Evolutionary conservation across 208 protist species (phyloP), one percentile per base, ranked within the genome.

Genomic region (Wallacemonas collosoma): DNA sequence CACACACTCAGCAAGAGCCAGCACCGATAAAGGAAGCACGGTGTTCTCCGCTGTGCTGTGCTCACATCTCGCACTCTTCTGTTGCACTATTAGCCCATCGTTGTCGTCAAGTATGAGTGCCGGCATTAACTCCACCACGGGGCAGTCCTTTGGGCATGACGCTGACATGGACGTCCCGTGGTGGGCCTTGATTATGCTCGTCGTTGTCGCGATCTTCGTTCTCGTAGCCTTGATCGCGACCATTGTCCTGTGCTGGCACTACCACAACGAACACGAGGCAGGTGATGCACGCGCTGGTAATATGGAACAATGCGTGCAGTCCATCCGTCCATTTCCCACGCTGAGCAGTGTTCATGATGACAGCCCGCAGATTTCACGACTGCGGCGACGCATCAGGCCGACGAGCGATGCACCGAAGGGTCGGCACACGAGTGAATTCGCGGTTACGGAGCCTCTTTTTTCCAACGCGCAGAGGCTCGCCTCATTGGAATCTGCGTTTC

Each of bases 181-280:
- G 60, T 65, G 60, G 60, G 60, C 41, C 2, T 3, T 65, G 43
- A 26, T 15, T 17, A 38, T 51, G 4, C 14, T 65, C 14, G 60
- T 26, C 5, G 12, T 65, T 26, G 60, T 65, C 7, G 8, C 15
- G 5, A 5, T 48, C 4, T 0, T 36, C 40, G n/a, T 65, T 53
- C 15, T 48, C 15, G 60, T 41, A 12, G 60, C 60, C 4, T 36
- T 65, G n/a, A 48, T 65, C 40, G n/a, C 45, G 41, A 1, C 40
- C 0, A 65, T 65, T 26, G 60, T 65, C 12, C 60, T 65, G 36
- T 65, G 60, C 60, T 65, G 60, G 60, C 60, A 65, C 43, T 65
- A 65, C 60, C 60, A 65, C 60, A 35, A 4, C 12, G 60, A 65
- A n/a, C 60, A 65, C 60, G 60, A 65, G 26, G 60, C 60, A 6